A percentile compares a stretch with the other conserved stretches of the same genome.
Conservation (phyloP, 2,329 filamentous ascomycete species). For the Nigrograna mackinnonii region DNA sequence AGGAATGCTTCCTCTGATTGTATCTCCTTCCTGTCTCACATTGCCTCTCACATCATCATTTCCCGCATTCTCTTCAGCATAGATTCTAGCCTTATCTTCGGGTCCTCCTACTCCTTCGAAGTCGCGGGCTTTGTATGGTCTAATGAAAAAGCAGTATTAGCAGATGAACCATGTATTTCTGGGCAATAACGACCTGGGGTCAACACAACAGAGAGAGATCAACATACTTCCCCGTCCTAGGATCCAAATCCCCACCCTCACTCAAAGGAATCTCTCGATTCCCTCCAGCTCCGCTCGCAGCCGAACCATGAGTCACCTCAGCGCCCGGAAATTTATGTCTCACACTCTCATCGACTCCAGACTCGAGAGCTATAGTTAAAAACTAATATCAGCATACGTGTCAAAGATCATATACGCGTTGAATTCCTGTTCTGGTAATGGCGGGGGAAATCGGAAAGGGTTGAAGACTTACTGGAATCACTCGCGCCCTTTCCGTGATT, state of each 20-base stretch:
- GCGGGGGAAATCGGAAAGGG: too few species aligned
- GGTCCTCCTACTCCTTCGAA: constrained; percentile 54
- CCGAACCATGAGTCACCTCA: constrained; percentile 47
- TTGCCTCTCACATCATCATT: constrained; percentile 46
- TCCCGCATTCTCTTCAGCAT: constrained; percentile 43
- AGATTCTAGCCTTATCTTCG: constrained; percentile 46
- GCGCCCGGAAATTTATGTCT: constrained; percentile 49
- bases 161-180: not conserved
- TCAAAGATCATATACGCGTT: too few species aligned
- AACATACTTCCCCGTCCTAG: constrained; percentile 22
- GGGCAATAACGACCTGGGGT: not conserved
- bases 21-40: constrained; percentile 26
- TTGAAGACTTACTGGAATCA: constrained; percentile 41
- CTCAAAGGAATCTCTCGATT: constrained; percentile 52
- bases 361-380: constrained; percentile 45
- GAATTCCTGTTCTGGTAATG: too few species aligned
- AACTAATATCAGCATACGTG: not conserved
- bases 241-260: constrained; percentile 50
- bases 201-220: not conserved
- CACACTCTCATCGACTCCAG: constrained; percentile 50
- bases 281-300: constrained; percentile 47
- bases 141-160: constrained; percentile 8
- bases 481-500: constrained; percentile 20
- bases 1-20: too few species aligned
- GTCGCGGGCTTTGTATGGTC: constrained; percentile 50